Conservation (phyloP, 2,329 filamentous ascomycete species). For the Colletotrichum sp. region DNA sequence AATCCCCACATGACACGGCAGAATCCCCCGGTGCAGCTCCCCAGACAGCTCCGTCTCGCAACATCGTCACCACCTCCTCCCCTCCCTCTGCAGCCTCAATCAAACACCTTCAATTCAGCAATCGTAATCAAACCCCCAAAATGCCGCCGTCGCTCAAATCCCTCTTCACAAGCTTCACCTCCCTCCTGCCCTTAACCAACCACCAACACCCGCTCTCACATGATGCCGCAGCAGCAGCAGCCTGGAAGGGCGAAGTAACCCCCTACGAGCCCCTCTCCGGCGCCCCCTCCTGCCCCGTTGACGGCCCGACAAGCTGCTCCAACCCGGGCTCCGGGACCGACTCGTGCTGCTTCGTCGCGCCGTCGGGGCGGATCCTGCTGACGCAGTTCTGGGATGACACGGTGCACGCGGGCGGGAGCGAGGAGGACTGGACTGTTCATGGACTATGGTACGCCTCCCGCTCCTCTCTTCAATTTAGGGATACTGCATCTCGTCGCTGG, state of each 20-base stretch:
- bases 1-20: background rate
- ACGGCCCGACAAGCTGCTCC: constrained; percentile 46
- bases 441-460: constrained; percentile 41
- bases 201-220: background rate
- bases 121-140: too few relatives aligned
- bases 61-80: background rate
- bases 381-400: constrained; percentile 51
- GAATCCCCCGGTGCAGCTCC: constrained; percentile 7
- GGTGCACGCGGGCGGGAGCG: constrained; percentile 42
- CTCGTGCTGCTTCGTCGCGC: constrained; percentile 47
- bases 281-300: constrained; percentile 43
- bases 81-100: too few relatives aligned
- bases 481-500: fast-evolving
- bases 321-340: constrained; percentile 37
- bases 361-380: constrained; percentile 44
- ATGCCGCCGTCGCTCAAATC: background rate
- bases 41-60: background rate
- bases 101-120: too few relatives aligned
- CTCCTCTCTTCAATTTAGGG: too few relatives aligned
- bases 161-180: background rate
- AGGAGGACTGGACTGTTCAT: constrained; percentile 49
- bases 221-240: background rate
- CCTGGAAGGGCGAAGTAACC: constrained; percentile 14
- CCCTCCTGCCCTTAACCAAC: background rate
- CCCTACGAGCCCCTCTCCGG: constrained; percentile 40